Conservation (phyloP, 108 stramenopile species). For the Schizochytrium sp. region DNA sequence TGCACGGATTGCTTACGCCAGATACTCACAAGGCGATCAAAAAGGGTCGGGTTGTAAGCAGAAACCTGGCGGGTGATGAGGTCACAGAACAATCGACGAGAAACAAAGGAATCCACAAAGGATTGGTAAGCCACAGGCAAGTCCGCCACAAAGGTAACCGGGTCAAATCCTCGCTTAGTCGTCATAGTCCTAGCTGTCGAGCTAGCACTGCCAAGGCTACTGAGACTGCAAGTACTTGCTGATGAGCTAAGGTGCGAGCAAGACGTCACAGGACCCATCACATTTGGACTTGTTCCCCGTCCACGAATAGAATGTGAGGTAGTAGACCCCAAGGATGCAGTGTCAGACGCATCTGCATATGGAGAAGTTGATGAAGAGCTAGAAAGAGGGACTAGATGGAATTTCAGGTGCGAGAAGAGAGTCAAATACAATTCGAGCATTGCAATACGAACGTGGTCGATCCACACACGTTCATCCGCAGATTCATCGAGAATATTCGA, state of each 20-base stretch:
- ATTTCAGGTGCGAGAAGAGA: constrained; percentile 28
- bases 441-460: constrained; percentile 42
- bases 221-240: constrained; percentile 17
- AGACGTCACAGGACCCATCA: not conserved
- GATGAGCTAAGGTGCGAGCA: not conserved
- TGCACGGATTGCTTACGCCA: constrained; percentile 35
- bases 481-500: not conserved
- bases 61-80: constrained; percentile 6
- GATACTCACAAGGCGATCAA: not conserved
- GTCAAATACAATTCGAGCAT: not conserved
- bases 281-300: too few relatives aligned
- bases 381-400: constrained; percentile 16
- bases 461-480: constrained; percentile 33
- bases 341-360: not conserved
- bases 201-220: not conserved
- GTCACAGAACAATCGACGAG: constrained; percentile 21
- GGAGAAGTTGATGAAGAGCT: not conserved
- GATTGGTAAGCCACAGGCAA: constrained; percentile 11
- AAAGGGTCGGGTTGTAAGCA: not conserved
- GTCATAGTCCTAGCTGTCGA: not conserved
- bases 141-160: constrained; percentile 33
- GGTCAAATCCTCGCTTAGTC: not conserved
- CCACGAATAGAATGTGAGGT: not conserved
- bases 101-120: constrained; percentile 7
- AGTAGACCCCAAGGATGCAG: not conserved